Base-by-base conservation (phyloP, 179 eudicot genomes). In the Amaranthus tricolor region DNA sequence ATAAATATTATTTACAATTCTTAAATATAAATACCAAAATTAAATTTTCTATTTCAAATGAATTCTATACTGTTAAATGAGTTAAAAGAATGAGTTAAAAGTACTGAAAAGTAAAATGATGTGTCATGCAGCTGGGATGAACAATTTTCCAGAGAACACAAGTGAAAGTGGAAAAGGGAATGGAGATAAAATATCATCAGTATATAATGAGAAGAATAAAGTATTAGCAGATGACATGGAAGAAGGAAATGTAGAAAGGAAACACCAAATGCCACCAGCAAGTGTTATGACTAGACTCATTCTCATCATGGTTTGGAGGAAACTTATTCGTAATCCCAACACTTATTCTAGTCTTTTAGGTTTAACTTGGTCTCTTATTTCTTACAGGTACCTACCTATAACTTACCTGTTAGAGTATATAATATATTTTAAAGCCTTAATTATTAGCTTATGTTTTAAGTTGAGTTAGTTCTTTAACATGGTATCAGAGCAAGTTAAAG, bases 301-400 rank as follows among this genome's bases (percentile, higher is more conserved):
- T 20, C 90, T 94, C 7, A 92, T 94, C 74, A 92, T 94, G 97
- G 98, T 94, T 62, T 94, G 98, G 98, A 89, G 98, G 79, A 94
- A 94, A 59, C 94, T 94, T 63, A 94, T 94, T 52, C 85, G 98
- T 64, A 94, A 94, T 76, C 98, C 98, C 40, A 94, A 94, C 82
- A 94, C 98, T 21, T 94, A 92, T 66, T 85, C 97, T 12, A 94
- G 98, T 56, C 88, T 90, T 65, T 11, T 94, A 3, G 98, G 98
- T 62, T 84, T 94, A 53, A 79, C 89, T 3, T 94, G 98, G 98
- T 94, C 98, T 59, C 96, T 94, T 47, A 52, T 94, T 3, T 92
- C 98, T 14, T 94, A 76, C 90, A 92, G 61, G 84, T 81, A 71
- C 15, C 57, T 21, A 45, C 49, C 0, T 8, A 0, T 1, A 0